Evolutionary conservation across 2,329 filamentous ascomycete genomes (phyloP).

Genomic region (Zarea fungicola): DNA sequence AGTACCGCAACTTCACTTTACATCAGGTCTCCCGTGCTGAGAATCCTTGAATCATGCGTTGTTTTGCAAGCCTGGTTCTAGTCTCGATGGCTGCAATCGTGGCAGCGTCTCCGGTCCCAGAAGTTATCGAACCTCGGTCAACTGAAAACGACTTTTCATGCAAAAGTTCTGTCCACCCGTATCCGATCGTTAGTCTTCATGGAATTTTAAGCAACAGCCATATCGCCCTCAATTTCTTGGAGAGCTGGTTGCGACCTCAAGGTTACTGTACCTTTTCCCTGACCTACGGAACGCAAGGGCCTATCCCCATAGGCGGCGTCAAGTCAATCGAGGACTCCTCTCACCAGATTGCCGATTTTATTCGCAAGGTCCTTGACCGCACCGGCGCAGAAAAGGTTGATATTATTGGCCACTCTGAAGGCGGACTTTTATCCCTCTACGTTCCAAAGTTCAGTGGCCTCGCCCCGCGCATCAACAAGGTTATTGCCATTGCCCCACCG

Average conservation of each 20-base stretch:
- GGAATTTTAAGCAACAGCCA: background rate
- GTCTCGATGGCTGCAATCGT: no score
- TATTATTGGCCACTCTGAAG: background rate
- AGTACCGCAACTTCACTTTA: no score
- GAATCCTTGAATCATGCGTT: no score
- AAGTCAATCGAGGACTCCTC: background rate
- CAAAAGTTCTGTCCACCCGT: conserved; percentile 11
- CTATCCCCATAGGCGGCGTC: background rate
- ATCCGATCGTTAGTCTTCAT: background rate
- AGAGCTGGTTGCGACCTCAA: background rate
- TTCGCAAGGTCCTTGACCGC: background rate
- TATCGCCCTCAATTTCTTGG: background rate
- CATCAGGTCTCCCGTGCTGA: no score
- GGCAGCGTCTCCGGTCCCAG: no score
- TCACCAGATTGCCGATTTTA: background rate
- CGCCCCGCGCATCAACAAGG: background rate
- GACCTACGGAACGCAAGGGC: background rate
- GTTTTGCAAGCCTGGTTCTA: no score
- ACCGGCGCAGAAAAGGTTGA: background rate
- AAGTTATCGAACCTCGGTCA: background rate
- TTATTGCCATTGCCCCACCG: conserved; percentile 11
- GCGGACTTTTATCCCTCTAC: background rate
- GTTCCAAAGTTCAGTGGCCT: background rate
- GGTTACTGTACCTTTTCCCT: background rate
- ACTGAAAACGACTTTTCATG: background rate